Conservation (phyloP, 164 flowering plant species). For the Amborella trichopoda region DNA sequence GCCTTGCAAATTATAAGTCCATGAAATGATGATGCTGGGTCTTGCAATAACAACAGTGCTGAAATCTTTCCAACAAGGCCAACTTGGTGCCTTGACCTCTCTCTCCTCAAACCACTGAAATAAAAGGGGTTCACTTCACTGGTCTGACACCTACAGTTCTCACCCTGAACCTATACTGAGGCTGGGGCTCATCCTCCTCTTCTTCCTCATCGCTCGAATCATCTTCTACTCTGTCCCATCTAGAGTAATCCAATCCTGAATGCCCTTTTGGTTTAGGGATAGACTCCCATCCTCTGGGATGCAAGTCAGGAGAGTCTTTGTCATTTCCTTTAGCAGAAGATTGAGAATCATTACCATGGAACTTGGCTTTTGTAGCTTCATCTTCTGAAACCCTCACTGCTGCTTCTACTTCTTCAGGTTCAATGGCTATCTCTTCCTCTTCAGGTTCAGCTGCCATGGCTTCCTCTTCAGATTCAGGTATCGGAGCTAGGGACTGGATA, state of each 20-base stretch:
- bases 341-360: constrained; percentile 7
- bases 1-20: too few species aligned
- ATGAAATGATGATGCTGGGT: too few species aligned
- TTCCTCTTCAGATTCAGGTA: constrained; percentile 70
- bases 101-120: too few species aligned
- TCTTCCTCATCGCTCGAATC: constrained; percentile 64
- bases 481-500: constrained; percentile 87
- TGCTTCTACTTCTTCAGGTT: not conserved
- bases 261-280: constrained; percentile 91
- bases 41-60: too few species aligned
- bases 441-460: constrained; percentile 29
- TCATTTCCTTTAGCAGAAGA: too few species aligned
- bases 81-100: too few species aligned
- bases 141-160: constrained; percentile 62
- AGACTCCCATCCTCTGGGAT: constrained; percentile 61
- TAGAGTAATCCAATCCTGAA: constrained; percentile 70
- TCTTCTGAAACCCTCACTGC: constrained; percentile 5
- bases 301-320: constrained; percentile 15
- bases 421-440: constrained; percentile 18
- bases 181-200: constrained; percentile 58
- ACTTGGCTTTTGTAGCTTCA: constrained; percentile 1
- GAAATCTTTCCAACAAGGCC: too few species aligned
- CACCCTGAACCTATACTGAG: constrained; percentile 79
- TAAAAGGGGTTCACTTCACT: constrained; percentile 74
- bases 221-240: constrained; percentile 85